These are phyloP conservation scores for Fragilaria radians DNA, from an alignment of 108 stramenopile genomes.

Conservation along the genomic window DNA sequence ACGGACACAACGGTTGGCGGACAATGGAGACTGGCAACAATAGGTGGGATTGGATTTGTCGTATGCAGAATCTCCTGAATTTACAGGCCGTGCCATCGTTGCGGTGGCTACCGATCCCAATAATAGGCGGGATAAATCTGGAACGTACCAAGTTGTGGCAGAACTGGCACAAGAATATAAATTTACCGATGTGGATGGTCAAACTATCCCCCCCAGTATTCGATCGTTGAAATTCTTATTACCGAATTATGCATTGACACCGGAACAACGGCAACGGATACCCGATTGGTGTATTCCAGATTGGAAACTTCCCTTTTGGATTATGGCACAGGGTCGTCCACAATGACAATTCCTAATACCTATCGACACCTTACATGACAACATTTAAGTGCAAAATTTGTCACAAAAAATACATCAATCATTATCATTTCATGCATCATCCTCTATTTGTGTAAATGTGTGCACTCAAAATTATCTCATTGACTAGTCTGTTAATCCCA, in stretches of 20 bases:
- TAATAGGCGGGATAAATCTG: slow-evolving; percentile 44
- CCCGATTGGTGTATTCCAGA: slow-evolving; percentile 18
- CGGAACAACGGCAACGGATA: not conserved
- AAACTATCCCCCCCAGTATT: slow-evolving; percentile 44
- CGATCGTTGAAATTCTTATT: slow-evolving; percentile 54
- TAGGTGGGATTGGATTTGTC: slow-evolving; percentile 46
- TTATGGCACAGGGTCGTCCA: slow-evolving; percentile 18
- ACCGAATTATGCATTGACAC: slow-evolving; percentile 36
- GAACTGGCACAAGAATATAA: slow-evolving; percentile 82
- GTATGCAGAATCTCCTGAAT: slow-evolving; percentile 58
- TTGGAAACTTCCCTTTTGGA: slow-evolving; percentile 27
- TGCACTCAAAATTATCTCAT: no score
- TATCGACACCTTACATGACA: no score
- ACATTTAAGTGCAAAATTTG: no score
- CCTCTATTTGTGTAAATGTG: no score
- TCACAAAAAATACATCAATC: no score
- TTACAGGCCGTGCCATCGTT: slow-evolving; percentile 58
- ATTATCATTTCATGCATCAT: no score
- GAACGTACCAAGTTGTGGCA: slow-evolving; percentile 76
- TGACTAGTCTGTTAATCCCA: no score
- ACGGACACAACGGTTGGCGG: slow-evolving; percentile 53
- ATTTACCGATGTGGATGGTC: slow-evolving; percentile 72
- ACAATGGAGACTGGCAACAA: slow-evolving; percentile 64
- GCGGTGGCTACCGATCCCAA: slow-evolving; percentile 41
- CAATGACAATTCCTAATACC: no score